Evolutionary conservation across 2,329 filamentous ascomycete genomes (phyloP).

Genomic region (Penicillium palitans): DNA sequence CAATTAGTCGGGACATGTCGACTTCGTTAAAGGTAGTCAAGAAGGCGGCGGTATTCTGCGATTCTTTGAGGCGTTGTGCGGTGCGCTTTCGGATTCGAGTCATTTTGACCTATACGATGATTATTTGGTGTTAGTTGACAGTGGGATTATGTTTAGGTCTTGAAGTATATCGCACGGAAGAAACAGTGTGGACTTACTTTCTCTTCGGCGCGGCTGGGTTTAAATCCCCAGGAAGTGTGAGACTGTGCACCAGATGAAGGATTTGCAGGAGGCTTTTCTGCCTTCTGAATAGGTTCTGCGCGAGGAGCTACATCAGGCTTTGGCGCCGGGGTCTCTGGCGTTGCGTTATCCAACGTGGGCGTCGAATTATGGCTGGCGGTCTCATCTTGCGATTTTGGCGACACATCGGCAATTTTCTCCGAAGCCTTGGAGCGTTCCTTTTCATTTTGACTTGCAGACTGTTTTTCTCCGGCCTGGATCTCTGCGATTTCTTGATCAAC

Average conservation of each 20-base stretch:
- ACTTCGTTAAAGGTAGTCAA: constrained; percentile 97
- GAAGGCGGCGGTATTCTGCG: constrained; percentile 91
- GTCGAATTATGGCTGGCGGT: too few species aligned
- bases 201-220: too few species aligned
- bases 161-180: not conserved
- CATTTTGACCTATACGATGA: constrained; percentile 77
- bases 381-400: too few species aligned
- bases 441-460: not conserved
- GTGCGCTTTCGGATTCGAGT: constrained; percentile 92
- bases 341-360: too few species aligned
- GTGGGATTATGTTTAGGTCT: not conserved
- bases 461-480: not conserved
- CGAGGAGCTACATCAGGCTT: too few species aligned
- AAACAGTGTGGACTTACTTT: too few species aligned
- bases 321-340: too few species aligned
- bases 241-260: too few species aligned
- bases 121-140: not conserved
- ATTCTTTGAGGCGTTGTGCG: constrained; percentile 92
- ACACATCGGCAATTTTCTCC: too few species aligned
- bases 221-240: too few species aligned
- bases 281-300: too few species aligned
- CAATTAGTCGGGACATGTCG: constrained; percentile 90
- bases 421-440: not conserved
- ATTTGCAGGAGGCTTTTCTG: too few species aligned
- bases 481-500: not conserved